Evolutionary conservation across 2,329 filamentous ascomycete genomes (phyloP).

Genomic region (Fusarium sublunatum): DNA sequence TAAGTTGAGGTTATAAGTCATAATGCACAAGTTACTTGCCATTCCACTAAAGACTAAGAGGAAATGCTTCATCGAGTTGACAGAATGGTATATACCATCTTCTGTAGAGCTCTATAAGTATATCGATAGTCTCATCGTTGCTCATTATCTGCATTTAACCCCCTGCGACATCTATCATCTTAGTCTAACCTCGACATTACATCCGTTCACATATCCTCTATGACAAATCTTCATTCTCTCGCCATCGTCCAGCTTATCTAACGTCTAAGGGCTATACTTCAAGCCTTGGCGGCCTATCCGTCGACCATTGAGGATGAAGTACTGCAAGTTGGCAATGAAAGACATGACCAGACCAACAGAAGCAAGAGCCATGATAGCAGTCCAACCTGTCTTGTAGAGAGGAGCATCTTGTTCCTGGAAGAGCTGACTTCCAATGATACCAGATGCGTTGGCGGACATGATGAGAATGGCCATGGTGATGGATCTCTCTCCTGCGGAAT

Average conservation of each 20-base stretch:
- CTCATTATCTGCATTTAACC: too few species aligned
- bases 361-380: constrained; percentile 42
- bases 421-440: constrained; percentile 48
- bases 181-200: too few species aligned
- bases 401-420: constrained; percentile 48
- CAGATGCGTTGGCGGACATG: constrained; percentile 49
- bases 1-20: too few species aligned
- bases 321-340: constrained; percentile 41
- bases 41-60: too few species aligned
- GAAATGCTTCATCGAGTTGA: too few species aligned
- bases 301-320: constrained; percentile 55
- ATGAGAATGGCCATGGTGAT: constrained; percentile 51
- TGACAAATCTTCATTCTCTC: too few species aligned
- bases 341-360: constrained; percentile 40
- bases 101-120: too few species aligned
- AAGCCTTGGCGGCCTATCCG: constrained; percentile 22
- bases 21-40: too few species aligned
- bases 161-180: too few species aligned
- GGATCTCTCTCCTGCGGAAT: constrained; percentile 46
- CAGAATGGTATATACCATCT: too few species aligned
- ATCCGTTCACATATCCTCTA: neutral
- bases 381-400: constrained; percentile 46
- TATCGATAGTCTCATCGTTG: too few species aligned
- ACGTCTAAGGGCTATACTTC: constrained; percentile 29
- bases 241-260: too few species aligned